phyloP scores from a whole-genome alignment of 1,284 basidiomycete genomes.

The Mrakiaceae sp. region DNA sequence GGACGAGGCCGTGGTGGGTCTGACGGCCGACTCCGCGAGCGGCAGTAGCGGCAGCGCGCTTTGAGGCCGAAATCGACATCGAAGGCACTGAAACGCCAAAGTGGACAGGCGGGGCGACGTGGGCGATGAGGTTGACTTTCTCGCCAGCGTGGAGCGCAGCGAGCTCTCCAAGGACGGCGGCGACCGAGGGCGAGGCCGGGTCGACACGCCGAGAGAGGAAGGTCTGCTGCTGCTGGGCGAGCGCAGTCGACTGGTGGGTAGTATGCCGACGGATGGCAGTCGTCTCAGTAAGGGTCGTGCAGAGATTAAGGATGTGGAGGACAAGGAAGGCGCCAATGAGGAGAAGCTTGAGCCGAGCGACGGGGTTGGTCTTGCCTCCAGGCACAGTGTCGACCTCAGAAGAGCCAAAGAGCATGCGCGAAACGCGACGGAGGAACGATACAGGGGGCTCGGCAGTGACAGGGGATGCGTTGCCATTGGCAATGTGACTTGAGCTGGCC shows the following conservation, averaged over 20 bases:
- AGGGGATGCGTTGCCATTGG: background rate
- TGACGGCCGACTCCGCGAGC: background rate
- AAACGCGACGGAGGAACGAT: slow-evolving; percentile 5
- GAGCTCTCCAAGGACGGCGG: slow-evolving; percentile 49
- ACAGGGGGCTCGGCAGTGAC: slow-evolving; percentile 8
- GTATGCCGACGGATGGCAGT: slow-evolving; percentile 50
- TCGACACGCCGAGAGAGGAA: slow-evolving; percentile 26
- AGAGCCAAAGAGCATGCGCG: slow-evolving; percentile 20
- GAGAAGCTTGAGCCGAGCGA: slow-evolving; percentile 79
- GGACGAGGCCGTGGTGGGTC: slow-evolving; percentile 26
- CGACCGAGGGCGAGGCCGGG: slow-evolving; percentile 44
- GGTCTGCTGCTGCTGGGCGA: slow-evolving; percentile 24
- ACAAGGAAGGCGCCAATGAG: slow-evolving; percentile 78
- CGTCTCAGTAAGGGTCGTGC: slow-evolving; percentile 75
- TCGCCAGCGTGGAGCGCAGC: slow-evolving; percentile 36
- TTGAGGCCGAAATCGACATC: background rate
- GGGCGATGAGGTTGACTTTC: slow-evolving; percentile 48
- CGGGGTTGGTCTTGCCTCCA: slow-evolving; percentile 51
- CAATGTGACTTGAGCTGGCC: too few species aligned
- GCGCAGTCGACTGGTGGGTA: slow-evolving; percentile 27
- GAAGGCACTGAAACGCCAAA: slow-evolving; percentile 40
- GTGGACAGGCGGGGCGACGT: slow-evolving; percentile 56
- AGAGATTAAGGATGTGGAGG: slow-evolving; percentile 82
- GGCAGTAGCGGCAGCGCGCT: background rate
- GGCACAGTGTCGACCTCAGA: slow-evolving; percentile 18